Evolutionary conservation across 2,329 filamentous ascomycete species (phyloP), one percentile per base, ranked within the genome.

Genomic region (Cercospora sojina): DNA sequence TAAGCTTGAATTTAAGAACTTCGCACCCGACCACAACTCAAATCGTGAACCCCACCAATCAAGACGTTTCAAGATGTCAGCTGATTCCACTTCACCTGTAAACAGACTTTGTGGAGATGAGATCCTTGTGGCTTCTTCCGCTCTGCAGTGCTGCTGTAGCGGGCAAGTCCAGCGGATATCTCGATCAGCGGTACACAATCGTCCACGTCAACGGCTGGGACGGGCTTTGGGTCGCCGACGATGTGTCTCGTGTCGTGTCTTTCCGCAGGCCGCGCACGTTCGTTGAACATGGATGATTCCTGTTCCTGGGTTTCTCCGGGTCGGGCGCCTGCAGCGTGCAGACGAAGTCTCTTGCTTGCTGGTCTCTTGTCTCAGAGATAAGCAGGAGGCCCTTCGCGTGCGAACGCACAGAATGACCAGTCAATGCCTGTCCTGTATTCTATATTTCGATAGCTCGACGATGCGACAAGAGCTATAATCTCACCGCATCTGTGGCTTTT

Each of bases 1-100:
- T 63, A 63, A 63, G 60, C 60, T 63, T 63, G 51, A 56, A 41
- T 63, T 56, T 63, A 63, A 63, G 60, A 63, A 57, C 35, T 55
- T 9, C n/a, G 31, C 25, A 8, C 38, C 35, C 49, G 51, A 51
- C 51, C 29, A 43, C 51, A 63, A 63, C 47, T 63, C 32, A 56
- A 57, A 41, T 27, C n/a, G 18, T 6, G 10, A 25, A 3, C 5
- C 4, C 49, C 60, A 47, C 60, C 60, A 63, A 55, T 63, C 20
- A 47, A 4, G n/a, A n/a, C n/a, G 13, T 16, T 18, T 41, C 16
- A 7, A 29, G 27, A 29, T 63, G 60, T 63, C 60, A 63, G 51
- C 51, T 35, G 51, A 43, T 18, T 9, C 13, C 18, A 62, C 59
- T 62, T 31, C 51, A 57, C 31, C 60, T 47, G 12, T 12, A 16